phyloP scores from a whole-genome alignment of 2,329 filamentous ascomycete species.

The Xylaria sp. region DNA sequence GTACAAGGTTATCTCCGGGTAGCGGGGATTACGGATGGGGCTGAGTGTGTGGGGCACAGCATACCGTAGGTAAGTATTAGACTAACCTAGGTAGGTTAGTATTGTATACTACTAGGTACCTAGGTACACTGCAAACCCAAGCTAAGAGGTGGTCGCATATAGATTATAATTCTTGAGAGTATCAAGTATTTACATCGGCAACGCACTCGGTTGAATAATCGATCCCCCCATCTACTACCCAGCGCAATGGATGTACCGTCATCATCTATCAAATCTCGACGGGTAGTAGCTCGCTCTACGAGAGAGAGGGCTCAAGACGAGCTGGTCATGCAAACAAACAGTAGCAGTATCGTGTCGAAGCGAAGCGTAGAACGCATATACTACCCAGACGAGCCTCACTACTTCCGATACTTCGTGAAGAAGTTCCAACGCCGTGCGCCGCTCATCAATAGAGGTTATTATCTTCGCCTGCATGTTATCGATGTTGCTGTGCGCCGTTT shows the following conservation, averaged over 20 bases:
- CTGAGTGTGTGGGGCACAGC: no score
- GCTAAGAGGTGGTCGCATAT: no score
- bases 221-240: background rate
- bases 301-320: slow-evolving; percentile 56
- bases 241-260: slow-evolving; percentile 34
- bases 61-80: no score
- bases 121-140: no score
- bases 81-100: no score
- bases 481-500: slow-evolving; percentile 80
- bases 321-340: slow-evolving; percentile 79
- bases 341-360: slow-evolving; percentile 91
- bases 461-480: slow-evolving; percentile 84
- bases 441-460: slow-evolving; percentile 89
- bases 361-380: slow-evolving; percentile 92
- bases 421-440: slow-evolving; percentile 87
- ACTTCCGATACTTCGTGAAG: slow-evolving; percentile 86
- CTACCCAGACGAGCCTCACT: slow-evolving; percentile 79
- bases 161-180: no score
- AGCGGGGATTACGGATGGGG: no score
- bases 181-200: no score
- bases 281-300: slow-evolving; percentile 37
- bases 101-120: no score
- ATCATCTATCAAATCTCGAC: slow-evolving; percentile 22
- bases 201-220: background rate
- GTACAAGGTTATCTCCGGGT: no score